These are phyloP conservation scores for Calcarisporium arbuscula DNA, from an alignment of 2,329 filamentous ascomycete species.

Conservation along the genomic window DNA sequence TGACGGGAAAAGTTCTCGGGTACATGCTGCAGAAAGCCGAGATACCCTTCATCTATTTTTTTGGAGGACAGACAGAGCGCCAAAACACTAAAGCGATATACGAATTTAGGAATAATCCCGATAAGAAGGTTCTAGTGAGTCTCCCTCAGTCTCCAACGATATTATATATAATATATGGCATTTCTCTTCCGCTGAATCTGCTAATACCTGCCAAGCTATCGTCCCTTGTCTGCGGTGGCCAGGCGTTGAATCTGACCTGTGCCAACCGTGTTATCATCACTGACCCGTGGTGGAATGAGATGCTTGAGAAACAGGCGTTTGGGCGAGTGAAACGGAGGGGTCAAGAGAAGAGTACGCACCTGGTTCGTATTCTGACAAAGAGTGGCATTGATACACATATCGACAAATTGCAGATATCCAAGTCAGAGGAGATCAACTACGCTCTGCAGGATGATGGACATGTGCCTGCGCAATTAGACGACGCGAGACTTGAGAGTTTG, in stretches of 20 bases:
- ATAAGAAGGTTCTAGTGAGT: slow-evolving; percentile 2
- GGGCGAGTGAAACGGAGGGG: slow-evolving; percentile 58
- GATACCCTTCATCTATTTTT: slow-evolving; percentile 3
- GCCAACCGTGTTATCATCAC: slow-evolving; percentile 49
- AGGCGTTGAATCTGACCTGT: slow-evolving; percentile 32
- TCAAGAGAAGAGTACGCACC: slow-evolving; percentile 41
- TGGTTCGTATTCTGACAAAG: slow-evolving; percentile 1
- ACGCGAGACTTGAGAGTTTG: too few relatives aligned
- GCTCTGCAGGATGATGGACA: slow-evolving; percentile 5
- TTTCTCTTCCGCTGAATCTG: slow-evolving; percentile 5
- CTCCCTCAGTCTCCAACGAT: rapidly evolving
- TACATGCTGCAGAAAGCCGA: not conserved
- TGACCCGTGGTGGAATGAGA: slow-evolving; percentile 57
- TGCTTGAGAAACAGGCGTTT: slow-evolving; percentile 55
- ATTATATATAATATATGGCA: rapidly evolving
- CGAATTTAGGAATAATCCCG: not conserved
- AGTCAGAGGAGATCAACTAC: slow-evolving; percentile 1
- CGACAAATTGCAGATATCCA: not conserved
- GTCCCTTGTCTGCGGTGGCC: slow-evolving; percentile 26
- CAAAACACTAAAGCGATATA: not conserved
- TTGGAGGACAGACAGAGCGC: not conserved
- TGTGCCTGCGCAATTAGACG: too few relatives aligned
- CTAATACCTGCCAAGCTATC: slow-evolving; percentile 27
- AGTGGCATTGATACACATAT: not conserved
- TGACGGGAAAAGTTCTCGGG: slow-evolving; percentile 1